Conservation (phyloP, 441 rosid species). For the Bocquillonia castaneifolia region DNA sequence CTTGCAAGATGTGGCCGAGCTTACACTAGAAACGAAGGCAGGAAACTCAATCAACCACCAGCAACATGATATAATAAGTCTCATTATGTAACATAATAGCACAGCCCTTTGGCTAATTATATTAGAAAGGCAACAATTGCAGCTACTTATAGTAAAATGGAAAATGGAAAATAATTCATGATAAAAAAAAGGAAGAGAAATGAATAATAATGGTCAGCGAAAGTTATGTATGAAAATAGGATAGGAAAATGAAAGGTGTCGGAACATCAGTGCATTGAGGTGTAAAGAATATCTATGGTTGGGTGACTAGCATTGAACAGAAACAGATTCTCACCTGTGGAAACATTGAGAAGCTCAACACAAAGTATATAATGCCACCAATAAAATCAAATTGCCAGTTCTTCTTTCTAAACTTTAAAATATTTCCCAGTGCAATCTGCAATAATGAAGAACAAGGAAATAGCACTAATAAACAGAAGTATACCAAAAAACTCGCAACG, state of each 20-base stretch:
- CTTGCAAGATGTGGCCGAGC: constrained; percentile 78
- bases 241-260: neutral
- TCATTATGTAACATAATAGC: neutral
- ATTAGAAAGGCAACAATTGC: constrained; percentile 1
- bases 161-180: constrained; percentile 15
- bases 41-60: constrained; percentile 23
- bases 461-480: constrained; percentile 15
- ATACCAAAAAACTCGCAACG: constrained; percentile 6
- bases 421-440: constrained; percentile 98
- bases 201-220: constrained; percentile 1
- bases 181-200: constrained; percentile 3
- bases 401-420: constrained; percentile 96
- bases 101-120: neutral
- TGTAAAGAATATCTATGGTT: constrained; percentile 16
- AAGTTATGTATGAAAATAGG: neutral
- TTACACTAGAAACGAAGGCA: constrained; percentile 62
- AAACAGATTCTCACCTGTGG: constrained; percentile 64
- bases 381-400: constrained; percentile 99
- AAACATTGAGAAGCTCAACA: constrained; percentile 84
- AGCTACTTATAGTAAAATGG: neutral
- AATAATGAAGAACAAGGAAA: constrained; percentile 22
- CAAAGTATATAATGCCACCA: constrained; percentile 93
- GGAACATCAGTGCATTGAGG: neutral
- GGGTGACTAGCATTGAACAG: constrained; percentile 4
- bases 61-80: constrained; percentile 4